Evolutionary conservation across 2,329 filamentous ascomycete genomes (phyloP).

Genomic region (Calycina marina): DNA sequence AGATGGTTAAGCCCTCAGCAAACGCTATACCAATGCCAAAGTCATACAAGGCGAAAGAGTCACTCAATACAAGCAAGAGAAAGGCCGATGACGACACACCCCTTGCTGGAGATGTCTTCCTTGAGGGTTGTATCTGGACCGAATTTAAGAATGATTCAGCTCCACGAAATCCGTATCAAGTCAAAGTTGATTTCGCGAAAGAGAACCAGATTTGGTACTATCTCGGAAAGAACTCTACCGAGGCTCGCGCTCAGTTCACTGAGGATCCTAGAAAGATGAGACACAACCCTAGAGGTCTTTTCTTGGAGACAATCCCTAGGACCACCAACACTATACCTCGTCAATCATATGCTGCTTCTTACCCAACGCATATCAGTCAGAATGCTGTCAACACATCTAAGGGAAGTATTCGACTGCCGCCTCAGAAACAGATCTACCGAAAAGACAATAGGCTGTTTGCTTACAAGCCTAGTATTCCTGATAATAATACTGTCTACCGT

Average conservation of each 20-base stretch:
- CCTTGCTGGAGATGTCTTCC: slow-evolving; percentile 50
- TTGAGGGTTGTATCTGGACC: slow-evolving; percentile 56
- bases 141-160: slow-evolving; percentile 59
- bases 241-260: slow-evolving; percentile 82
- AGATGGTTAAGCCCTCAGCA: slow-evolving; percentile 58
- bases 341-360: slow-evolving; percentile 22
- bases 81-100: slow-evolving; percentile 47
- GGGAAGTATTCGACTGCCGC: slow-evolving; percentile 18
- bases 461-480: slow-evolving; percentile 31
- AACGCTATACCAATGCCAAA: slow-evolving; percentile 58
- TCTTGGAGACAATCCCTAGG: slow-evolving; percentile 53
- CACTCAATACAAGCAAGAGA: slow-evolving; percentile 51
- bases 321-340: slow-evolving; percentile 28
- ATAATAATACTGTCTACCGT: slow-evolving; percentile 13
- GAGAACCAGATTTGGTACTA: slow-evolving; percentile 78
- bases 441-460: slow-evolving; percentile 34
- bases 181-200: slow-evolving; percentile 57
- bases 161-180: slow-evolving; percentile 41
- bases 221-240: slow-evolving; percentile 71
- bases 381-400: slow-evolving; percentile 16
- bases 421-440: slow-evolving; percentile 12
- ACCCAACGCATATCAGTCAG: slow-evolving; percentile 15
- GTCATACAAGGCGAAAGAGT: slow-evolving; percentile 45
- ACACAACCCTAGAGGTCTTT: slow-evolving; percentile 57
- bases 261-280: slow-evolving; percentile 48